These are phyloP conservation scores for Fragaria vesca DNA, from an alignment of 306 rosid species.

Conservation along the genomic window DNA sequence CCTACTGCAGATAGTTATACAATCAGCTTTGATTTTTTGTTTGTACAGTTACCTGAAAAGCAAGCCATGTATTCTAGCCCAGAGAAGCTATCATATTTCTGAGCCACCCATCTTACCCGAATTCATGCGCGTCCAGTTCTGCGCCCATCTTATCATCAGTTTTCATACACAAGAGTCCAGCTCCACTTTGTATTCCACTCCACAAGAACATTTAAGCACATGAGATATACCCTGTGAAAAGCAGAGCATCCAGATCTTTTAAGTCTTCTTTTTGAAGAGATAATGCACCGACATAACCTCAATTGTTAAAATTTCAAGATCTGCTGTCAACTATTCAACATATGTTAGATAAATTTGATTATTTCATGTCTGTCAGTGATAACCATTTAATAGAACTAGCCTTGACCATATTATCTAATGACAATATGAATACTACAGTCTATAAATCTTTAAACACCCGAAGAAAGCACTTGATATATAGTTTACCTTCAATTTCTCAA, in stretches of 20 bases:
- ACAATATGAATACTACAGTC: not conserved
- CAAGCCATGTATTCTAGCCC: conserved; percentile 13
- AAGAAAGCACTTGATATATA: conserved; percentile 12
- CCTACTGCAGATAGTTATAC: not conserved
- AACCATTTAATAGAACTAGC: not conserved
- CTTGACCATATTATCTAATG: conserved; percentile 1
- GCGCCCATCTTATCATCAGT: not conserved
- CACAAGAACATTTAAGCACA: conserved; percentile 74
- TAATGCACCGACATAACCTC: not conserved
- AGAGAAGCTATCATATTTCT: conserved; percentile 7
- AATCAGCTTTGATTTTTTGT: not conserved
- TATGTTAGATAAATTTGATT: not conserved
- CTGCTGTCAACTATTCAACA: not conserved
- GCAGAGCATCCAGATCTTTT: conserved; percentile 14
- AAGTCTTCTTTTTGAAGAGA: not conserved
- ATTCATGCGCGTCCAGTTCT: conserved; percentile 18
- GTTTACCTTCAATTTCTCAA: conserved; percentile 64
- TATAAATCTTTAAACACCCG: not conserved
- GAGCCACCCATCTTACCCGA: conserved; percentile 3
- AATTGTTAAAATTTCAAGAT: conserved; percentile 18
- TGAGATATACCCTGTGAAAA: conserved; percentile 60
- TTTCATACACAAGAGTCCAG: conserved; percentile 31
- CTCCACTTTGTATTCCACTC: conserved; percentile 61
- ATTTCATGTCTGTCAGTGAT: not conserved
- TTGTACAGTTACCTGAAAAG: conserved; percentile 18